Conservation (phyloP, 257 asterid genomes). For the Mitragyna speciosa region DNA sequence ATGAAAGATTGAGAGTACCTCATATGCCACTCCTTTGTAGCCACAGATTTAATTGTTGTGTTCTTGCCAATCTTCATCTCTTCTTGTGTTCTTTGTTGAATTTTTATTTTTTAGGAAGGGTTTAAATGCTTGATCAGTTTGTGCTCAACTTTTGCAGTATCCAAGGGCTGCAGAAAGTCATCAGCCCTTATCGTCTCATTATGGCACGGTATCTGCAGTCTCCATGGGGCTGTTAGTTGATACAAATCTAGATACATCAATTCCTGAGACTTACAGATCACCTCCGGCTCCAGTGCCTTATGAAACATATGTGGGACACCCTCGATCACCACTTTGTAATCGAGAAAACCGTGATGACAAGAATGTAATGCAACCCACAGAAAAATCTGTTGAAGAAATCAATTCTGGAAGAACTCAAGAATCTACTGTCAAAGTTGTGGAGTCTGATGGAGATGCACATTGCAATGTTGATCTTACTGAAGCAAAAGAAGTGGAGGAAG, state of each 20-base stretch:
- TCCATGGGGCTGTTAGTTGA: conserved; percentile 76
- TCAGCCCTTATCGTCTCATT: conserved; percentile 62
- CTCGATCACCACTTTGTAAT: conserved; percentile 43
- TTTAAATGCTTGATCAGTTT: conserved; percentile 3
- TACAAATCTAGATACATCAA: conserved; percentile 80
- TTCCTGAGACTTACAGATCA: conserved; percentile 72
- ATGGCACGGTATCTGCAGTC: conserved; percentile 48
- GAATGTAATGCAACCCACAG: conserved; percentile 39
- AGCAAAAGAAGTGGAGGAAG: conserved; percentile 49
- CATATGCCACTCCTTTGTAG: background rate
- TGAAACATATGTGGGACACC: conserved; percentile 48
- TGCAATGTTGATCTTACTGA: conserved; percentile 35
- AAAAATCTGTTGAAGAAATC: conserved; percentile 38
- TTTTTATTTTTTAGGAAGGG: background rate
- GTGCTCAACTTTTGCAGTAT: conserved; percentile 46
- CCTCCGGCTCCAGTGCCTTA: conserved; percentile 86
- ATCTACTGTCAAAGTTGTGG: conserved; percentile 39
- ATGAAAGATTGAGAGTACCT: too few relatives aligned
- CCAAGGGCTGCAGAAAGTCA: conserved; percentile 59
- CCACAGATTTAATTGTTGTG: background rate
- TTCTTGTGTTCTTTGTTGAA: background rate
- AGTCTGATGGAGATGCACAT: conserved; percentile 45
- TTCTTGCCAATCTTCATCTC: background rate
- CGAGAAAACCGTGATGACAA: conserved; percentile 41
- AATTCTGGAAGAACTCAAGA: conserved; percentile 45